These are phyloP conservation scores for Nigrospora oryzae DNA, from an alignment of 2,329 filamentous ascomycete genomes.

Conservation along the genomic window DNA sequence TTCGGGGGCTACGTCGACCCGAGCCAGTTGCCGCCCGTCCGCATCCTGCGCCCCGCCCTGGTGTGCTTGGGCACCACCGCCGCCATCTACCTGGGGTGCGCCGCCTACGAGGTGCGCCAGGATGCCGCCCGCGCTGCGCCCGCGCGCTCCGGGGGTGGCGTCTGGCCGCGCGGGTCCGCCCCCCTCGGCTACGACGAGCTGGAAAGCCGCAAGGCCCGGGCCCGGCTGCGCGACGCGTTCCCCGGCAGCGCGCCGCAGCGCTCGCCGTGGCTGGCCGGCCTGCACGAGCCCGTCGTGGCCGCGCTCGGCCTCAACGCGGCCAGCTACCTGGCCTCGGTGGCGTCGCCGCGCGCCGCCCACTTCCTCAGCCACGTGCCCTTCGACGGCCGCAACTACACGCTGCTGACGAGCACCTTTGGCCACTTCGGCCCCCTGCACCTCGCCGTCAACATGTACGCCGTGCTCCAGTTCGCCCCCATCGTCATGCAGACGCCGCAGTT, in stretches of 20 bases:
- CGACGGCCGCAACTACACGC: slow-evolving; percentile 11
- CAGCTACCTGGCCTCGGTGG: slow-evolving; percentile 3
- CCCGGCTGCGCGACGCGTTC: neutral
- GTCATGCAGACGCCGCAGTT: slow-evolving; percentile 8
- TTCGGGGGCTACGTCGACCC: neutral
- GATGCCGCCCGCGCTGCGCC: slow-evolving; percentile 5
- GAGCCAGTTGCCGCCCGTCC: slow-evolving; percentile 4
- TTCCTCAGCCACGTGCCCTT: slow-evolving; percentile 10
- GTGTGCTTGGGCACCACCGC: slow-evolving; percentile 13
- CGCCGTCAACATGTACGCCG: slow-evolving; percentile 11
- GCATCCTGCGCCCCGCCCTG: slow-evolving; percentile 11
- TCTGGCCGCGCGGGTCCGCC: neutral
- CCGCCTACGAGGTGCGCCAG: slow-evolving; percentile 14
- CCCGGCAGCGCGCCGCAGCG: neutral
- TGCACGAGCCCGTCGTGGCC: slow-evolving; percentile 5
- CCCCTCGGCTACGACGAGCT: slow-evolving; percentile 2
- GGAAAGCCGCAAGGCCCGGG: neutral
- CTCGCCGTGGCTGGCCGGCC: neutral
- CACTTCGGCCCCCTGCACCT: slow-evolving; percentile 11
- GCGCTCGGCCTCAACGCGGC: slow-evolving; percentile 8
- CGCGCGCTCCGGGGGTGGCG: neutral
- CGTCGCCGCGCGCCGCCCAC: neutral
- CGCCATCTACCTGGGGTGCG: slow-evolving; percentile 15
- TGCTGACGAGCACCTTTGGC: slow-evolving; percentile 16
- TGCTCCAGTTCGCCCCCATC: slow-evolving; percentile 8